phyloP scores from a whole-genome alignment of 2,329 filamentous ascomycete species.

The Sporothrix schenckii region DNA sequence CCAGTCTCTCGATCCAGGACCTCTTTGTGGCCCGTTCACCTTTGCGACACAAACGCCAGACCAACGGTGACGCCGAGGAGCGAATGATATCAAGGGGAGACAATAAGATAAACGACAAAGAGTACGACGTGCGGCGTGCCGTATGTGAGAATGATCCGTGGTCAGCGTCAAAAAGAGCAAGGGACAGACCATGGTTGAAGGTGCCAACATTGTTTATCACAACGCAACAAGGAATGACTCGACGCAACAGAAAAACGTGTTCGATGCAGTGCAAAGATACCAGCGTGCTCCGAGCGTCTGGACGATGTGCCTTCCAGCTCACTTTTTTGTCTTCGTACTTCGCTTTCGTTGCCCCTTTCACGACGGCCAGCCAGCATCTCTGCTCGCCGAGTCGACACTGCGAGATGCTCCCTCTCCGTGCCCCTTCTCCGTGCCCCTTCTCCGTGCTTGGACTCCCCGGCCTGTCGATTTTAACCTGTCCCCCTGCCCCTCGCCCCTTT shows the following conservation, averaged over 20 bases:
- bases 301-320: constrained; percentile 5
- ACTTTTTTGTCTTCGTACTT: not conserved
- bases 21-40: not conserved
- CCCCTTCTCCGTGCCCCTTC: not conserved
- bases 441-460: not conserved
- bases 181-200: not conserved
- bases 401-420: not conserved
- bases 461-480: not conserved
- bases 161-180: not conserved
- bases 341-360: not conserved
- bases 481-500: not conserved
- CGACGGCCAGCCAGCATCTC: not conserved
- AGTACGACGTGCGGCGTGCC: no score
- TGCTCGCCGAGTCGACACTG: not conserved
- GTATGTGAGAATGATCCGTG: no score
- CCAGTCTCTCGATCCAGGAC: not conserved
- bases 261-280: constrained; percentile 14
- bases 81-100: not conserved
- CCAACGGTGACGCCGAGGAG: constrained; percentile 12
- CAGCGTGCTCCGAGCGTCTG: constrained; percentile 1
- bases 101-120: not conserved
- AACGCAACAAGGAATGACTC: not conserved
- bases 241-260: constrained; percentile 10
- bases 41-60: not conserved
- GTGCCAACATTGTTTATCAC: not conserved